Evolutionary conservation across 2,329 filamentous ascomycete genomes (phyloP), one percentile per base, ranked within the genome.

Genomic region (Trichoderma brevicompactum): DNA sequence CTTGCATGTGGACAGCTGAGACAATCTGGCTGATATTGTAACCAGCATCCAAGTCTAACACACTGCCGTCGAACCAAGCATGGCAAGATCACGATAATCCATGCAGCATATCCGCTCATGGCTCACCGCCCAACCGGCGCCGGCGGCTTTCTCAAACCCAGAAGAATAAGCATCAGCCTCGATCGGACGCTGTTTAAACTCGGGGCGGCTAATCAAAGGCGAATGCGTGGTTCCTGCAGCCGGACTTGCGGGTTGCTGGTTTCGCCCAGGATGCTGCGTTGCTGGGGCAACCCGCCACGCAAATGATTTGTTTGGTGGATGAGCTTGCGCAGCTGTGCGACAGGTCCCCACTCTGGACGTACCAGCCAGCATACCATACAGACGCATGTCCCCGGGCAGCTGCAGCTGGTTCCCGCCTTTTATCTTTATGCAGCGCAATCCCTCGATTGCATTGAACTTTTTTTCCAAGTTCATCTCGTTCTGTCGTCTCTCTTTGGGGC

Each of bases 101-200:
- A 38, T 38, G 36, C 36, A 38, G 75, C 73, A 0, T 64, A 74
- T 74, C 13, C n/a, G 41, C 41, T 43, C 41, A n/a, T 17, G n/a
- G 41, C n/a, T 43, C 41, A 43, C 41, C 41, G 41, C 41, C 41
- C 12, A 43, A 7, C 36, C 36, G 36, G 36, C 36, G 36, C 36
- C 7, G 36, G 36, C 36, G 36, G 10, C 36, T 2, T 4, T 38
- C 36, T 10, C 7, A 38, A 38, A 6, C 36, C 36, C 46, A 50
- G 17, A 19, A 41, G 2, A 36, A 53, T 62, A 63, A 63, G 59
- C 59, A 13, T 67, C 69, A 40, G 66, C 62, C 34, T 56, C 65
- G 43, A 53, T 63, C 49, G 59, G 41, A 36, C 13, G 19, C 23
- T 34, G 7, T 36, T 52, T 8, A 36, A 41, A n/a, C 38, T 7